These are phyloP conservation scores for Arthromyces matolae DNA, from an alignment of 768 basidiomycete genomes.

Conservation along the genomic window DNA sequence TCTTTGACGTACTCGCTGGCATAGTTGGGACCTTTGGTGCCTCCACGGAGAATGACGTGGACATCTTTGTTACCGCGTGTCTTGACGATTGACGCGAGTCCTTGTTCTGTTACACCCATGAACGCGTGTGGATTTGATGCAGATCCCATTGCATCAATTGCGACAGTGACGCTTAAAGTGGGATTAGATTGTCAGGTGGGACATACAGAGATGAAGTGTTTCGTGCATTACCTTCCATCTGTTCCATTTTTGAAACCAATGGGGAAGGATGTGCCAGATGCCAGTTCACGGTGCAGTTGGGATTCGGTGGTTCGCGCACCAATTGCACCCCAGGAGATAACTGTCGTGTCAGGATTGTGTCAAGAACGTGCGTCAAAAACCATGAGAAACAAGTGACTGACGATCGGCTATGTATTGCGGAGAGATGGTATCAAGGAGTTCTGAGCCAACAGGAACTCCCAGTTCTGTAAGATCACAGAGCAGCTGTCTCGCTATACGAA, in stretches of 20 bases:
- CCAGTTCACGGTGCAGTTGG: conserved; percentile 94
- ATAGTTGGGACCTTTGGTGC: conserved; percentile 89
- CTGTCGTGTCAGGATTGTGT: conserved; percentile 27
- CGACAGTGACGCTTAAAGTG: conserved; percentile 67
- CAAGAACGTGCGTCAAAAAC: background rate
- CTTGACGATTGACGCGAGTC: conserved; percentile 93
- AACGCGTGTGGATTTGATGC: conserved; percentile 92
- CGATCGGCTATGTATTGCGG: conserved; percentile 84
- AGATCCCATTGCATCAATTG: conserved; percentile 95
- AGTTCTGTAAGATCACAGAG: conserved; percentile 87
- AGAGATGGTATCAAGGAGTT: conserved; percentile 76
- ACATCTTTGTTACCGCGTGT: conserved; percentile 83
- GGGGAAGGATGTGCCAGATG: conserved; percentile 94
- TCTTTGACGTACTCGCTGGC: conserved; percentile 64
- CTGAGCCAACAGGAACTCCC: conserved; percentile 91
- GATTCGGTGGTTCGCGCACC: conserved; percentile 97
- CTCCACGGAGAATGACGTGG: conserved; percentile 95
- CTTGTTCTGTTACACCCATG: conserved; percentile 88
- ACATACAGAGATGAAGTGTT: background rate
- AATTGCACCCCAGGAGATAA: conserved; percentile 92
- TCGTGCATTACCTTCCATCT: conserved; percentile 64
- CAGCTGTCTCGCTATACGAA: conserved; percentile 81
- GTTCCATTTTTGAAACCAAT: conserved; percentile 99
- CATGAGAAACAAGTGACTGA: conserved; percentile 28
- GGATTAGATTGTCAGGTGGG: background rate